Conservation (phyloP, 148 eudicot species). For the Camellia lanceoleosa region DNA sequence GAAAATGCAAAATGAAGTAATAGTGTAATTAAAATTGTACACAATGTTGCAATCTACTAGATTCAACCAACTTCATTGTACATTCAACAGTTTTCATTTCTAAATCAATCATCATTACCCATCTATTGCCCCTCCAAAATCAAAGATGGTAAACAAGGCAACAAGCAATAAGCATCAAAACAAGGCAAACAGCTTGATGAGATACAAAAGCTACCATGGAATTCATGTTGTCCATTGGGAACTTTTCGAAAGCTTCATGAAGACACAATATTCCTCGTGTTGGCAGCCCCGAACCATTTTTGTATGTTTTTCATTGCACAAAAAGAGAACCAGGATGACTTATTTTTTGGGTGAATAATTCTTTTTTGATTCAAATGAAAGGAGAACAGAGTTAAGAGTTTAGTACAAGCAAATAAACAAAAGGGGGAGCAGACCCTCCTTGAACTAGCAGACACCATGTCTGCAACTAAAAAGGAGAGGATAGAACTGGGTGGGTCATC, state of each 20-base stretch:
- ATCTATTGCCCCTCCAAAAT: neutral
- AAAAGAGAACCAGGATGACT: conserved; percentile 2
- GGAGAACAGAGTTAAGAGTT: too few relatives aligned
- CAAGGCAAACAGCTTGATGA: conserved; percentile 3
- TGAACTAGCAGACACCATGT: too few relatives aligned
- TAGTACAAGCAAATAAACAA: too few relatives aligned
- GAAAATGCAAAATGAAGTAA: neutral
- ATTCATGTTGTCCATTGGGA: neutral
- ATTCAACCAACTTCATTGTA: neutral
- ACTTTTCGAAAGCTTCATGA: conserved; percentile 3
- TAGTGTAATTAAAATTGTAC: neutral
- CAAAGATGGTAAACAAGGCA: neutral
- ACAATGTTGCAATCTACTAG: neutral
- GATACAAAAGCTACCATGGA: conserved; percentile 7
- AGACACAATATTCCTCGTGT: neutral
- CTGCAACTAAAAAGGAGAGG: too few relatives aligned
- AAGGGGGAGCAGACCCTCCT: too few relatives aligned
- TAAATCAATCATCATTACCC: neutral
- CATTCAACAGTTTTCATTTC: neutral
- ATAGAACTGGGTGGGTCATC: too few relatives aligned
- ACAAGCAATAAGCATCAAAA: neutral
- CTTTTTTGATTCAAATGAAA: too few relatives aligned
- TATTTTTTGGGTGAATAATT: neutral
- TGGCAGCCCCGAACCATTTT: neutral
- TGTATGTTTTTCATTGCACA: neutral